These are phyloP conservation scores for Phytopythium ostracodes DNA, from an alignment of 352 stramenopile genomes.

Conservation along the genomic window DNA sequence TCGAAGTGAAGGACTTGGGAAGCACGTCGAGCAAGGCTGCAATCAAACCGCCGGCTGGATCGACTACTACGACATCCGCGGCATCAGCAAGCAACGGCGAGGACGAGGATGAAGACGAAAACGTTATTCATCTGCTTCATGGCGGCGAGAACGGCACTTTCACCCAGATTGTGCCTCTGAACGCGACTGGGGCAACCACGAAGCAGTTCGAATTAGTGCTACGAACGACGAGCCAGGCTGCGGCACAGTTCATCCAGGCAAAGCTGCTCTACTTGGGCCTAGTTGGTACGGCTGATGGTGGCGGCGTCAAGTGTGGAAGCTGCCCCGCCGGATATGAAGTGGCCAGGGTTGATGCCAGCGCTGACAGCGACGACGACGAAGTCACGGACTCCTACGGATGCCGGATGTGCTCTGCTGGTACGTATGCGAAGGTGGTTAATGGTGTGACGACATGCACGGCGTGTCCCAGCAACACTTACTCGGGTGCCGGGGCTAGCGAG, in stretches of 20 bases:
- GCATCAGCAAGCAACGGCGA: neutral
- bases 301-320: slow-evolving; percentile 42
- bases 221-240: slow-evolving; percentile 38
- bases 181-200: slow-evolving; percentile 31
- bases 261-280: slow-evolving; percentile 54
- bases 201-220: slow-evolving; percentile 64
- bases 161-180: slow-evolving; percentile 46
- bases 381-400: slow-evolving; percentile 35
- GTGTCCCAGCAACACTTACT: slow-evolving; percentile 64
- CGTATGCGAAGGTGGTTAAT: slow-evolving; percentile 26
- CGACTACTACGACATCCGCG: neutral
- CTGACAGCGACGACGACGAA: slow-evolving; percentile 13
- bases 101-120: slow-evolving; percentile 19
- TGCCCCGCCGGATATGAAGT: slow-evolving; percentile 56
- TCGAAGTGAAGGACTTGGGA: slow-evolving; percentile 39
- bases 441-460: slow-evolving; percentile 41
- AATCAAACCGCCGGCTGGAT: slow-evolving; percentile 11
- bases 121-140: slow-evolving; percentile 49
- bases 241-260: slow-evolving; percentile 39
- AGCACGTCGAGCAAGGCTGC: slow-evolving; percentile 1
- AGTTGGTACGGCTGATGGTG: slow-evolving; percentile 42
- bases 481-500: slow-evolving; percentile 32
- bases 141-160: slow-evolving; percentile 66
- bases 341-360: slow-evolving; percentile 15
- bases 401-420: slow-evolving; percentile 56